Evolutionary conservation across 2,329 filamentous ascomycete species (phyloP).

Genomic region (Hymenotorrendiella dingleyae): DNA sequence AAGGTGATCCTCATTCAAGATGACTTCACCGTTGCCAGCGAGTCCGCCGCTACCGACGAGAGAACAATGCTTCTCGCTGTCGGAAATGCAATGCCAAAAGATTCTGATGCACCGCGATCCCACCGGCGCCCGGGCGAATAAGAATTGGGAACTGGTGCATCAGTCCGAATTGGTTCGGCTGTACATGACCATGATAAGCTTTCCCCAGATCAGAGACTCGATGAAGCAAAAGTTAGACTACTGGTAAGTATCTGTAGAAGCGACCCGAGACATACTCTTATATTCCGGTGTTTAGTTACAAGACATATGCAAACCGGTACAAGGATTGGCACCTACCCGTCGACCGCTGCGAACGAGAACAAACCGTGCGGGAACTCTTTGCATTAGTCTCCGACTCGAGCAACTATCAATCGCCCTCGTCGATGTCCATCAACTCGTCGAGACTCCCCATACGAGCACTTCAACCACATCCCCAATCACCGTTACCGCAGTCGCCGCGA

Average conservation of each 20-base stretch:
- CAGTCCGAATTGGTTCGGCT: conserved; percentile 23
- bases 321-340: conserved; percentile 22
- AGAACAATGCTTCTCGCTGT: conserved; percentile 22
- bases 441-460: conserved; percentile 11
- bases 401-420: conserved; percentile 4
- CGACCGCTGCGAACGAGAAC: conserved; percentile 17
- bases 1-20: too few relatives aligned
- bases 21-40: conserved; percentile 5
- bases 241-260: conserved; percentile 15
- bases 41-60: conserved; percentile 15
- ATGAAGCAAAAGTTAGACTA: conserved; percentile 22
- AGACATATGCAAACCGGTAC: conserved; percentile 24
- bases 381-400: conserved; percentile 12
- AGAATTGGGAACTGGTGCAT: conserved; percentile 20
- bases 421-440: conserved; percentile 1
- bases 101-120: conserved; percentile 21
- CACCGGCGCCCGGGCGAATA: conserved; percentile 14
- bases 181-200: conserved; percentile 25
- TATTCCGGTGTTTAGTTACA: conserved; percentile 17
- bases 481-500: background rate
- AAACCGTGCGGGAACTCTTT: conserved; percentile 19
- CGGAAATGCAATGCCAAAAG: conserved; percentile 21
- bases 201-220: conserved; percentile 20
- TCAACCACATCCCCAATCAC: conserved; percentile 8
- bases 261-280: conserved; percentile 2